phyloP scores from a whole-genome alignment of 768 basidiomycete species.

The Botryobasidium botryosum region DNA sequence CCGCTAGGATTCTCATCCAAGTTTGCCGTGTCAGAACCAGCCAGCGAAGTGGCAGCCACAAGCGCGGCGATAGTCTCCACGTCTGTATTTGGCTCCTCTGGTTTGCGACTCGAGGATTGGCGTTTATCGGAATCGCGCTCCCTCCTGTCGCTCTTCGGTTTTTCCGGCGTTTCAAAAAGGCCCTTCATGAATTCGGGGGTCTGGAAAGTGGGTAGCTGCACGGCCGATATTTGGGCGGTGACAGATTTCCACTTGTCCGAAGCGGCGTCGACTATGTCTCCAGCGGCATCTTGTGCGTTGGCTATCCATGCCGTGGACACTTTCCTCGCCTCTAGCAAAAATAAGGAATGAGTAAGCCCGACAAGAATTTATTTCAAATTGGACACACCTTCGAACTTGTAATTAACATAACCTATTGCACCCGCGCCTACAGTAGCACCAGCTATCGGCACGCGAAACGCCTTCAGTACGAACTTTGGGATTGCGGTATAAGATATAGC shows the following conservation, averaged over 20 bases:
- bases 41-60: conserved; percentile 61
- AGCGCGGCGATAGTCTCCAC: conserved; percentile 54
- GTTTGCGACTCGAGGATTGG: not conserved
- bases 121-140: conserved; percentile 20
- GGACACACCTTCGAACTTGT: conserved; percentile 79
- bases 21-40: conserved; percentile 45
- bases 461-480: conserved; percentile 73
- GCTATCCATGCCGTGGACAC: conserved; percentile 49
- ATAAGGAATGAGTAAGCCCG: conserved; percentile 1
- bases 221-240: conserved; percentile 38
- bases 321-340: conserved; percentile 44
- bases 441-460: conserved; percentile 77
- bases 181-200: conserved; percentile 54
- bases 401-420: conserved; percentile 85
- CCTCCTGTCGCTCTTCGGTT: not conserved
- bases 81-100: conserved; percentile 34
- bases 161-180: conserved; percentile 22
- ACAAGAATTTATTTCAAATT: conserved; percentile 1
- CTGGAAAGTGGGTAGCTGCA: conserved; percentile 42
- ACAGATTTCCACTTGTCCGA: conserved; percentile 48
- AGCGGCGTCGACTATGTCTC: conserved; percentile 56
- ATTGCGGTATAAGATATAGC: conserved; percentile 76
- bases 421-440: conserved; percentile 84
- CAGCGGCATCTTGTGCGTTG: conserved; percentile 48
- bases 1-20: conserved; percentile 10